Evolutionary conservation across 352 stramenopile species (phyloP), one percentile per base, ranked within the genome.

Genomic region (Globisporangium parvum): DNA sequence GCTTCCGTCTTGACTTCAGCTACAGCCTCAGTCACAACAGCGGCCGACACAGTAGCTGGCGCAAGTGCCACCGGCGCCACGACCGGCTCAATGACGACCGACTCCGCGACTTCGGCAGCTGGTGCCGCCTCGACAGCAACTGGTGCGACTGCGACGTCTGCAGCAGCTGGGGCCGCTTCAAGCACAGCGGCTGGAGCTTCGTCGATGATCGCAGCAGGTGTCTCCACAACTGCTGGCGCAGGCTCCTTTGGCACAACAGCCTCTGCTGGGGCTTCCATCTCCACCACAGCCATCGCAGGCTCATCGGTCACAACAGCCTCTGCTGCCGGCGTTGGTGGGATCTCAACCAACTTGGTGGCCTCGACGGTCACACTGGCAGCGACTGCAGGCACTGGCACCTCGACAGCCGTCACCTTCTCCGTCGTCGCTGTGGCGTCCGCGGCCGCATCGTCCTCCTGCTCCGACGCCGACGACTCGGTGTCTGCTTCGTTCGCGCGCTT

Each of bases 381-480:
- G 40, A 52, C 53, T 37, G 51, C 42, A 17, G 33, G 11, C 31
- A 51, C 53, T 21, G 42, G 23, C 52, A 37, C 14, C 37, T 55
- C 31, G 44, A 28, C 53, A 46, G 33, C 48, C 40, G 52, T 66
- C 12, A 37, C 39, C 45, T 63, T 51, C 23, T 39, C 11, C 6
- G 49, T 46, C 15, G 18, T 18, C 6, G 26, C 37, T 2, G 62
- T 39, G 3, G 61, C 51, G n/a, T 37, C 11, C 6, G 44, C 35
- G 9, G 18, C 21, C 11, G 28, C 37, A 2, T 66, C 47, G 6
- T 65, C 52, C 20, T 63, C 55, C 23, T 66, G 53, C 42, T 56
- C 53, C 26, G 47, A 62, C 20, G 47, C 53, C 23, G 40, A 58
- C 21, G 52, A 48, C 10, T 66, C 47, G 6, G 53, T 66, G 35